Evolutionary conservation across 345 rosid species (phyloP).

Genomic region (Citrus cavaleriei): DNA sequence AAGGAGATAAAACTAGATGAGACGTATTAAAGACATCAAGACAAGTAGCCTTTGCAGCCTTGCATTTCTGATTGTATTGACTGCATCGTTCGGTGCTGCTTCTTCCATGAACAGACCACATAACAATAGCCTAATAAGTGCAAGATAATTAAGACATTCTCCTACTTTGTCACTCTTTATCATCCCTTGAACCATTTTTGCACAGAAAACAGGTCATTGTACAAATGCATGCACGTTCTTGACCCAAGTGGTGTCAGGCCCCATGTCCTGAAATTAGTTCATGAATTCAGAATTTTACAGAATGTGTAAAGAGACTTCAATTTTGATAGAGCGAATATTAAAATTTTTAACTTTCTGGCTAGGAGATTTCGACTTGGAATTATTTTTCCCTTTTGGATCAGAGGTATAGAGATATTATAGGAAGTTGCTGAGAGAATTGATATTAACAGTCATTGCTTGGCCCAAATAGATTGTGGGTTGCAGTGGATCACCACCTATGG

Average conservation of each 20-base stretch:
- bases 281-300: background rate
- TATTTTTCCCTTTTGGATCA: background rate
- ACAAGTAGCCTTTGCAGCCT: background rate
- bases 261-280: background rate
- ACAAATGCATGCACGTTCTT: background rate
- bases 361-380: background rate
- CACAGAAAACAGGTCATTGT: background rate
- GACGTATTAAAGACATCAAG: background rate
- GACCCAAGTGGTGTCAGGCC: background rate
- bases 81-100: background rate
- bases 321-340: background rate
- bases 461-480: background rate
- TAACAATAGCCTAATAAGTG: background rate
- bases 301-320: background rate
- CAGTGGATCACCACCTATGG: background rate
- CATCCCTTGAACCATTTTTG: slow-evolving; percentile 2
- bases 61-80: background rate
- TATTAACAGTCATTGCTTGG: background rate
- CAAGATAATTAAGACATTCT: background rate
- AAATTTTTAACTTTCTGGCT: background rate
- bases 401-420: background rate
- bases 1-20: background rate
- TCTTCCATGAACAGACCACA: background rate
- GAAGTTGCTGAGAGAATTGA: too few relatives aligned
- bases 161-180: background rate